Conservation (phyloP, 257 asterid genomes). For the Agastache rugosa region DNA sequence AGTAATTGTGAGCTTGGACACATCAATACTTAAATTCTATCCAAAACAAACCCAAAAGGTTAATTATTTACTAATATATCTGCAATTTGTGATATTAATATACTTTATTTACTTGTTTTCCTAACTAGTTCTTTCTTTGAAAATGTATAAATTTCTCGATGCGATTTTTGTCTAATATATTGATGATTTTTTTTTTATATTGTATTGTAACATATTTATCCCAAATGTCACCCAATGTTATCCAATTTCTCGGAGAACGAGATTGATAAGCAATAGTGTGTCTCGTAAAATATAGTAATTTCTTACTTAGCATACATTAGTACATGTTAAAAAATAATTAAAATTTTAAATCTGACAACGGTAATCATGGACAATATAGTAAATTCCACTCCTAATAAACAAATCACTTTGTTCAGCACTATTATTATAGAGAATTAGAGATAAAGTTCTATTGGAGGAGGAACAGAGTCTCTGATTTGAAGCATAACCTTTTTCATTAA, state of each 20-base stretch:
- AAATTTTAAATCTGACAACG: neutral
- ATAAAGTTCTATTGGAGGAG: slow-evolving; percentile 44
- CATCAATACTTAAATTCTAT: neutral
- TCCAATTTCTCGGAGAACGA: neutral
- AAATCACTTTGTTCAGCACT: neutral
- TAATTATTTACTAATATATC: no score
- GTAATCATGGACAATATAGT: slow-evolving; percentile 23
- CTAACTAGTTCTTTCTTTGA: no score
- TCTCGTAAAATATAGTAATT: no score
- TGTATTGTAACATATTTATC: no score
- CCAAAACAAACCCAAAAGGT: neutral
- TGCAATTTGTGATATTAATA: no score
- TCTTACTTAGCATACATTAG: neutral
- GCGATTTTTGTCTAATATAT: no score
- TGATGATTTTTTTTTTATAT: no score
- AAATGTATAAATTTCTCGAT: no score
- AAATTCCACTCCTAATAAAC: neutral
- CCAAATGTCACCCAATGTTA: neutral
- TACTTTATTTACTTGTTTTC: no score
- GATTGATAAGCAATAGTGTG: neutral
- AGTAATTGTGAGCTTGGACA: neutral
- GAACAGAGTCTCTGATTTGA: slow-evolving; percentile 52
- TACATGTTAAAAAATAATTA: neutral
- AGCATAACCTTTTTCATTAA: slow-evolving; percentile 55
- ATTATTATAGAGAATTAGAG: slow-evolving; percentile 25